Evolutionary conservation across 1,284 basidiomycete genomes (phyloP), one percentile per base, ranked within the genome.

Genomic region (Papiliotrema fonsecae): DNA sequence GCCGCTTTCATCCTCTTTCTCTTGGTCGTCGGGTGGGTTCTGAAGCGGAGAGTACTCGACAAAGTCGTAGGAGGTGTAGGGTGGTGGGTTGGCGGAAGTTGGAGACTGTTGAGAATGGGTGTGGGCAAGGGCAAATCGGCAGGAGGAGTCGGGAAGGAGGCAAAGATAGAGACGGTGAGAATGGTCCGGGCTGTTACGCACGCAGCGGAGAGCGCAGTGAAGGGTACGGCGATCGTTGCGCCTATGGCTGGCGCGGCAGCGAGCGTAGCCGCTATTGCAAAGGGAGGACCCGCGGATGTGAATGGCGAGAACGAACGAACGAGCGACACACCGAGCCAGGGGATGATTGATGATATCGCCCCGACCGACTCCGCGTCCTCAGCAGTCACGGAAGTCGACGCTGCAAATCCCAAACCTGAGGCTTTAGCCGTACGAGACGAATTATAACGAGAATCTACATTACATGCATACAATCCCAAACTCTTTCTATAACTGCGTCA

Each of bases 1-100:
- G 78, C 82, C 5, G 87, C 82, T 0, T 81, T 96, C 27, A 63
- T 77, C 16, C 87, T 96, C 71, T 96, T 96, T 75, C 60, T 84
- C 49, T 79, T 91, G n/a, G 84, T 87, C 30, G 83, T 90, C 9
- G 78, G 84, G 13, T 92, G 88, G 62, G 85, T 96, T 57, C 65
- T 96, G 57, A 91, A 94, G 71, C 83, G 89, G 51, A 81, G 92
- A 16, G 76, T 96, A 37, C 60, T 96, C 28, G 87, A 93, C 55
- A 66, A 67, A 36, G 72, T 69, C 1, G 62, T 69, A 7, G 65
- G 71, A 0, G 67, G 67, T 2, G 62, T 73, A 0, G 67, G 63
- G 14, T 72, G 67, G 65, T 73, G 70, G 63, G 50, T 74, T 16
- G 68, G 40, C 58, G 71, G 47, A 60, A 70, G 58, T 55, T 57